Evolutionary conservation across 2,329 filamentous ascomycete genomes (phyloP), one percentile per base, ranked within the genome.

Genomic region (Colletotrichum zoysiae): DNA sequence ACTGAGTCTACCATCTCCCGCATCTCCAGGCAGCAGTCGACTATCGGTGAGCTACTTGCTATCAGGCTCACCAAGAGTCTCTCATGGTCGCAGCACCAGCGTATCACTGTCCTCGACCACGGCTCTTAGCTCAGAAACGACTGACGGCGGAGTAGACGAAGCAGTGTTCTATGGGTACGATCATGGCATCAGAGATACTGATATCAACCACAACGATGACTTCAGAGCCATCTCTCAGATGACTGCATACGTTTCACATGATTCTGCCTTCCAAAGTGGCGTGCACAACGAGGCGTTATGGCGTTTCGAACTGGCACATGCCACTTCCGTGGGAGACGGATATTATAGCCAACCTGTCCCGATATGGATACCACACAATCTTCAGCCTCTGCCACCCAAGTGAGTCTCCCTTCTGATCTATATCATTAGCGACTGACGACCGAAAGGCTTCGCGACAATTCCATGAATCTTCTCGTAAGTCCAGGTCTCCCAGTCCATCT

Each of bases 141-240:
- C 57, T 3, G 8, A 23, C 1, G 61, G 56, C 11, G 66, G 55
- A 57, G 50, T 75, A 71, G 74, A 82, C 71, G 77, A 84, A 74
- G 80, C 81, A 46, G 86, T 81, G 8, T 88, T 86, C 55, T 94
- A 93, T 78, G 93, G 93, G 7, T 87, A 92, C 71, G 93, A 95
- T 77, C 85, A 89, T 67, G 93, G 93, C 0, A 85, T 90, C 72
- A 86, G 87, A 12, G 93, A 95, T 80, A 82, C 89, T 26, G 93
- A 95, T 76, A 82, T 93, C 1, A 89, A 89, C 38, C 88, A 86
- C 62, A 95, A 95, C 75, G 89, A 94, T 76, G 93, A 95, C 75
- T 81, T 83, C 40, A 87, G 87, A 61, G 92, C 92, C 20, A 90
- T 95, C 50, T 86, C 86, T 80, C 57, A 80, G 80, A 68, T 40